Base-by-base conservation (phyloP, 2,329 filamentous ascomycete species). In the Alternaria panax region DNA sequence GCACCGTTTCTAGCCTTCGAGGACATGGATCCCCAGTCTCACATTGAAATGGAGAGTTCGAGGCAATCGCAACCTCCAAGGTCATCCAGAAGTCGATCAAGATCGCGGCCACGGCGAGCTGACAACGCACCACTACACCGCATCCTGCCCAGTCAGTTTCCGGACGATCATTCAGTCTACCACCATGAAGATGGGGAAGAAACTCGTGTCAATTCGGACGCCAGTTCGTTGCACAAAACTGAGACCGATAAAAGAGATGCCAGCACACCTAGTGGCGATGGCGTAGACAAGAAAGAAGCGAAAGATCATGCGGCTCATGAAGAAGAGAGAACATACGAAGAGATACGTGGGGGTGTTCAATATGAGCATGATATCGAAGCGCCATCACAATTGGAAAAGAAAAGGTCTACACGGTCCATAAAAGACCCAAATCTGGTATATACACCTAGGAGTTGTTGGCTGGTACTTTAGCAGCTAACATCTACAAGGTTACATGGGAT, bases 401-500 rank as follows among this genome's bases (percentile, higher is more conserved):
- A 71, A 51, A 70, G 68, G 40, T 68, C 68, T 5, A 60, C 55
- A 3, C 56, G 47, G 22, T 72, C 72, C n/a, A 42, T 69, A 22
- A 72, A 64, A 53, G 75, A 79, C 53, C 71, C 74, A 1, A 75
- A 78, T 50, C 59, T 78, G 24, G 76, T 77, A 48, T 41, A 66
- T 59, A 14, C 25, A 3, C 14, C 14, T 51, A 5, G 34, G 28
- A 30, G 27, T 12, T 34, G n/a, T 28, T 40, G 16, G 38, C 36
- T 25, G 24, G 28, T 40, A 45, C 1, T 20, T 12, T 22, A 18
- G 9, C 22, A 22, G 38, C 56, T 68, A 30, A 71, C 57, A 43
- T 32, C 0, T 0, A 18, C 20, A 43, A 75, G 75, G 80, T 83
- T 1, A 79, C 77, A 1, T 84, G 81, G 81, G 81, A 83, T 55